Evolutionary conservation across 2,329 filamentous ascomycete species (phyloP), one percentile per base, ranked within the genome.

Genomic region (Talaromyces sp.): DNA sequence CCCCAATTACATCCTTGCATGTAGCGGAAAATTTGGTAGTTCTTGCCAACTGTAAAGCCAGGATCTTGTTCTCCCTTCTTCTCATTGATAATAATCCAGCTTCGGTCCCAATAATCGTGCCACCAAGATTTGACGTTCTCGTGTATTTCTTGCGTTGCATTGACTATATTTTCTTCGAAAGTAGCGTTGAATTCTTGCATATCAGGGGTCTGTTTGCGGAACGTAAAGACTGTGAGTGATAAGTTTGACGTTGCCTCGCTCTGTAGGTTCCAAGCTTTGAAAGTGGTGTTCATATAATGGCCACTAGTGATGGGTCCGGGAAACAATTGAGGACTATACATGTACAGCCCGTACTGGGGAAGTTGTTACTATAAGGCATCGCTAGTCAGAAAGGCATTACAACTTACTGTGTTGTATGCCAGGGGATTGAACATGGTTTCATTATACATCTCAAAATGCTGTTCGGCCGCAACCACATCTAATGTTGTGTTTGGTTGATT

Each of bases 41-140:
- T 60, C 35, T 60, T 60, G 35, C 57, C 57, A n/a, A 60, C 57
- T 31, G n/a, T 16, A 14, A 60, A 60, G 41, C 57, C 57, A 27
- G 57, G 22, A 31, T 60, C 57, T 1, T 41, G 3, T 31, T 14
- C 13, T 16, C 39, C 57, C 13, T 7, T 16, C 1, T 47, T n/a
- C 19, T 16, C 14, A 31, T 60, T 60, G 57, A 60, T 60, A 14
- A 60, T 43, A 11, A 60, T 60, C 13, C 22, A 60, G 13, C 31
- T 45, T 19, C 57, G 57, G 39, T 60, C 57, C 57, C 57, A 60
- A 24, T 19, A 60, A 13, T 19, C n/a, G 14, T 60, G 16, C 57
- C 57, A 60, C 57, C 57, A 60, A 2, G 16, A 16, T n/a, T 45
- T 43, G 4, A 33, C 39, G 24, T 47, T 43, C 11, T 37, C 37